Evolutionary conservation across 2,329 filamentous ascomycete species (phyloP), one percentile per base, ranked within the genome.

Genomic region (Trichoderma simmonsii): DNA sequence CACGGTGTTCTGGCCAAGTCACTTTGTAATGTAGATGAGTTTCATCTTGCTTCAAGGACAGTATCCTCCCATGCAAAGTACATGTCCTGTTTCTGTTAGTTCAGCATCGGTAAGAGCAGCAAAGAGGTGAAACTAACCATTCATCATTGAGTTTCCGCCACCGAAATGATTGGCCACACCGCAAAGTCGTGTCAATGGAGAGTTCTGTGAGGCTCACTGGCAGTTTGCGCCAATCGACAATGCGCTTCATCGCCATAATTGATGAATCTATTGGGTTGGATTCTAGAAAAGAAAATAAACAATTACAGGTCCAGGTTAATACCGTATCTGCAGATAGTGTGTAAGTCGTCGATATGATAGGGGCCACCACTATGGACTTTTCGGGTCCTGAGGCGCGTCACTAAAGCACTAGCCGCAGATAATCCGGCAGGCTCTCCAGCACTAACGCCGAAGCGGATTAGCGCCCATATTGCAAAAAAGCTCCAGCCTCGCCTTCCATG

Each of bases 161-260:
- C 84, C 95, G 91, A 77, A 99, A 99, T 0, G 95, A 97, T 81
- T 99, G 96, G 4, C 96, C 96, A 80, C 96, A 99, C 74, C 95
- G 91, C 39, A 99, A 85, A 0, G 94, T 97, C 0, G 95, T 99
- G 77, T 97, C 94, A 75, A 99, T 94, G 80, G 94, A 98, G 4
- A 99, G 88, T 80, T 99, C 96, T 4, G 91, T 89, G 39, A 97
- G 83, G 73, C 87, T 92, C 54, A 98, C 85, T 28, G 96, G 94
- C 76, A 99, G 84, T 83, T 93, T 97, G 75, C 90, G 90, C 96
- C 96, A 99, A 79, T 93, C 92, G 18, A 91, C 86, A n/a, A 89
- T 85, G 34, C 86, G 86, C 63, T 80, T 80, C 63, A 82, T 71
- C 59, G 84, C 79, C 81, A 83, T 83, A n/a, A 51, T 39, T 82